Percentiles rank a stretch among this genome's conserved stretches.
These are phyloP conservation scores for Bipolaris cookei DNA, from an alignment of 2,329 filamentous ascomycete genomes.

Conservation along the genomic window DNA sequence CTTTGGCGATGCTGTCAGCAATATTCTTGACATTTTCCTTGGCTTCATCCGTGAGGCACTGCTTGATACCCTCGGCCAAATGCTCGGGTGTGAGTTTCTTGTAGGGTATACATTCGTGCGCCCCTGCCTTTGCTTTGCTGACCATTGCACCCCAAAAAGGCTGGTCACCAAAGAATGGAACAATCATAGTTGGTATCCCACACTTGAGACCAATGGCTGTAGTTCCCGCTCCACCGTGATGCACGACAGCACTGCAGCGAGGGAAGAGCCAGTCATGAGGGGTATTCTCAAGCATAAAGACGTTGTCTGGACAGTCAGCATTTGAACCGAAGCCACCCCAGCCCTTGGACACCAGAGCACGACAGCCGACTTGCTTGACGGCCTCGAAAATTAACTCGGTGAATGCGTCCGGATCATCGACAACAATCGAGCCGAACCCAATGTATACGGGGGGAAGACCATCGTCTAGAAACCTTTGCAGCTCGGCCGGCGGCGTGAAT, in stretches of 20 bases:
- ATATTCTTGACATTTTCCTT: conserved; percentile 64
- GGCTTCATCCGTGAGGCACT: conserved; percentile 68
- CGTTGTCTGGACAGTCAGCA: conserved; percentile 58
- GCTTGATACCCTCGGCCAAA: conserved; percentile 72
- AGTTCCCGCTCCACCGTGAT: conserved; percentile 80
- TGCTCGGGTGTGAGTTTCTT: conserved; percentile 69
- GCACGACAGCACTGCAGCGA: conserved; percentile 68
- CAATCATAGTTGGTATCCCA: conserved; percentile 74
- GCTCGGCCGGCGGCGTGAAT: conserved; percentile 63
- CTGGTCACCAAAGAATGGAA: conserved; percentile 82
- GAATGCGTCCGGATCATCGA: conserved; percentile 72
- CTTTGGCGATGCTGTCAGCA: conserved; percentile 65
- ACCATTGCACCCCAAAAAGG: conserved; percentile 79
- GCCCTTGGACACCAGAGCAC: conserved; percentile 75
- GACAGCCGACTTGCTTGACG: conserved; percentile 68
- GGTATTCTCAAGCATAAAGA: conserved; percentile 75
- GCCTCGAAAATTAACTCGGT: conserved; percentile 75
- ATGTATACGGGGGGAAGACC: conserved; percentile 71
- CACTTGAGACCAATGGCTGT: conserved; percentile 76
- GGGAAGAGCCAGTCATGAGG: conserved; percentile 82
- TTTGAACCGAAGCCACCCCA: conserved; percentile 74
- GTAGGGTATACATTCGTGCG: conserved; percentile 68
- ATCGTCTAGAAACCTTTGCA: conserved; percentile 51
- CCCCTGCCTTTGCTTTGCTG: conserved; percentile 67
- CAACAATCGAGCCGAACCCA: conserved; percentile 77